These are phyloP conservation scores for Exsudoporus frostii DNA, from an alignment of 768 basidiomycete genomes.

Conservation along the genomic window DNA sequence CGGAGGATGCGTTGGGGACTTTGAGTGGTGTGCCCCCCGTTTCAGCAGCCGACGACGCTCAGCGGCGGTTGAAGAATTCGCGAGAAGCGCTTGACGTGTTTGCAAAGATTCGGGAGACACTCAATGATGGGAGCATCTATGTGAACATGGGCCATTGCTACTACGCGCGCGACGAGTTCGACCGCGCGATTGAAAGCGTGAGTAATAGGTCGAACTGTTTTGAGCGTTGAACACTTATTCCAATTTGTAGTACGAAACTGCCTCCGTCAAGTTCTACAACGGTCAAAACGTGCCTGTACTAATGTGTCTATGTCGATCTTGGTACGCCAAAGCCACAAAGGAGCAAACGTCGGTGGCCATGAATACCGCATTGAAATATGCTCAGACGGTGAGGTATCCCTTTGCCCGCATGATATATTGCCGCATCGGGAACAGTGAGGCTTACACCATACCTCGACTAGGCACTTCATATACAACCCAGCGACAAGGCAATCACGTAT, in stretches of 20 bases:
- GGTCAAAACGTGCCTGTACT: constrained; percentile 74
- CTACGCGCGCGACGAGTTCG: constrained; percentile 89
- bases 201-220: constrained; percentile 24
- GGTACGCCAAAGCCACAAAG: constrained; percentile 92
- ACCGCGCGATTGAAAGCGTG: constrained; percentile 94
- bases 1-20: constrained; percentile 83
- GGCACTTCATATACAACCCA: constrained; percentile 83
- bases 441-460: constrained; percentile 29
- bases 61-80: constrained; percentile 66
- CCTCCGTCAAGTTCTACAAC: constrained; percentile 72
- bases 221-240: not conserved
- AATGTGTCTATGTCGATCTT: constrained; percentile 85
- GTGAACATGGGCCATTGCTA: constrained; percentile 97
- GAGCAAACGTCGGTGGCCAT: constrained; percentile 82
- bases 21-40: constrained; percentile 51
- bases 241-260: constrained; percentile 78
- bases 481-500: constrained; percentile 87
- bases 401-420: not conserved
- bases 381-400: constrained; percentile 57
- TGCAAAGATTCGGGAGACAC: constrained; percentile 84
- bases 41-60: constrained; percentile 57
- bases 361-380: constrained; percentile 80
- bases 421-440: not conserved
- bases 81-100: constrained; percentile 89
- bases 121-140: constrained; percentile 82